Evolutionary conservation across 1,284 basidiomycete genomes (phyloP).

Genomic region (Ceratobasidium sp.): DNA sequence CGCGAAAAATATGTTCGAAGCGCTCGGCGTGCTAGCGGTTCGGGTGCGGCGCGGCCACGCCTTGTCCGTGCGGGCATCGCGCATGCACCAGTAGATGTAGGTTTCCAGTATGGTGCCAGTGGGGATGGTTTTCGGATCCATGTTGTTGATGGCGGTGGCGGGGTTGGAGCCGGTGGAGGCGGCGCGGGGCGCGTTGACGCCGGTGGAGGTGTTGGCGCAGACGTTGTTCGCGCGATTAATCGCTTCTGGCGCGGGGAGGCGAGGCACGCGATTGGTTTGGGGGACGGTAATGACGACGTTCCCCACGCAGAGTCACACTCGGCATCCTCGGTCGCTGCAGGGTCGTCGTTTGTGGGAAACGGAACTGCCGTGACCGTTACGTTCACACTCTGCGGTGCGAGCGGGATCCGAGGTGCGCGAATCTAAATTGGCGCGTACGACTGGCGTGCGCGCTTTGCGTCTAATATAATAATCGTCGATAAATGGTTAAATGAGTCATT

Average conservation of each 20-base stretch:
- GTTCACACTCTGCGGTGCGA: conserved; percentile 34
- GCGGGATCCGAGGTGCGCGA: conserved; percentile 7
- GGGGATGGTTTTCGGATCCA: conserved; percentile 16
- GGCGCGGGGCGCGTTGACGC: neutral
- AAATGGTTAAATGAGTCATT: neutral
- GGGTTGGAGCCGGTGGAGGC: neutral
- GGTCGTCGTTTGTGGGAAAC: conserved; percentile 30
- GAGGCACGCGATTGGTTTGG: neutral
- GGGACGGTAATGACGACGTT: neutral
- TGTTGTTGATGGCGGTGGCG: conserved; percentile 18
- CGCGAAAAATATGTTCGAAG: conserved; percentile 15
- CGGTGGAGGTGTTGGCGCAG: conserved; percentile 1
- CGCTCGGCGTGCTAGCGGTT: conserved; percentile 31
- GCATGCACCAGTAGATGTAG: too few relatives aligned
- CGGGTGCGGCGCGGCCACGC: conserved; percentile 18
- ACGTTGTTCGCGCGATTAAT: neutral
- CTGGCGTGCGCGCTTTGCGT: conserved; percentile 39
- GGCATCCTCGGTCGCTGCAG: conserved; percentile 14
- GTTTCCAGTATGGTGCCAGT: conserved; percentile 31
- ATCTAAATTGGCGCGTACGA: conserved; percentile 4
- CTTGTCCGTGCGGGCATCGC: neutral
- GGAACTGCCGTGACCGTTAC: conserved; percentile 28
- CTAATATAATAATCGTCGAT: too few relatives aligned
- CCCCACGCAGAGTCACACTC: conserved; percentile 9
- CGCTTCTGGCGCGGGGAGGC: conserved; percentile 2